phyloP scores from a whole-genome alignment of 1,139 yeast species.

The Protomyces macrosporus region DNA sequence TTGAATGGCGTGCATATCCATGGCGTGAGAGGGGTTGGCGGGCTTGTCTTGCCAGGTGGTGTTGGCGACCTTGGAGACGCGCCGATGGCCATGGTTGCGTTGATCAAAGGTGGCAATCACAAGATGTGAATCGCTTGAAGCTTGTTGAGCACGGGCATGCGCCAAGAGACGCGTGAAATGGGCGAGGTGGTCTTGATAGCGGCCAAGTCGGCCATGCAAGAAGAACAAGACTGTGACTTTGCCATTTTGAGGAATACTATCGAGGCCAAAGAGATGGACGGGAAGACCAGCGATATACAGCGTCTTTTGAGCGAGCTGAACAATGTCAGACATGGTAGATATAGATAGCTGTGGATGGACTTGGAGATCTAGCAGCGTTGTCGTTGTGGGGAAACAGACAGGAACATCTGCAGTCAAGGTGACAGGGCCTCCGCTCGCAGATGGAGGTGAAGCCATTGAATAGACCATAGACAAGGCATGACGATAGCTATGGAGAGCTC shows the following conservation, averaged over 20 bases:
- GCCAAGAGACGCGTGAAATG: slow-evolving; percentile 4
- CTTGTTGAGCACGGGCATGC: slow-evolving; percentile 1
- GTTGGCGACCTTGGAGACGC: slow-evolving; percentile 1
- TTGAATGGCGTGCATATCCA: slow-evolving; percentile 48
- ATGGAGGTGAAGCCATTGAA: no score
- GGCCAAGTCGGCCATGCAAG: slow-evolving; percentile 26
- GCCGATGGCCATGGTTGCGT: slow-evolving; percentile 35
- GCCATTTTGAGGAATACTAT: slow-evolving; percentile 19
- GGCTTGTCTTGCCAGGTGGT: slow-evolving; percentile 22
- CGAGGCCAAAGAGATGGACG: slow-evolving; percentile 35
- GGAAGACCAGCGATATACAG: slow-evolving; percentile 34
- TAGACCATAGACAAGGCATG: no score
- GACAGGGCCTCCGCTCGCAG: no score
- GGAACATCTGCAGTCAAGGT: no score
- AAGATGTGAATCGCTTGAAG: slow-evolving; percentile 28
- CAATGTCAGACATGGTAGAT: neutral
- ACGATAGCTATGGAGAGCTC: no score
- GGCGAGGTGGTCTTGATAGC: slow-evolving; percentile 10
- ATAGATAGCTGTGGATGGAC: no score
- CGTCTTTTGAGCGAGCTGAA: neutral
- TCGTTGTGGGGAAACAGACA: no score
- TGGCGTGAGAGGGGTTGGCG: slow-evolving; percentile 48
- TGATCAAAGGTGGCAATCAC: slow-evolving; percentile 54
- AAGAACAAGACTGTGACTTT: slow-evolving; percentile 25
- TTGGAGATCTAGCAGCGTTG: no score